A percentile compares a stretch with the other conserved stretches of the same genome.
These are phyloP conservation scores for Agaricus bisporus DNA, from an alignment of 768 basidiomycete species.

Conservation along the genomic window DNA sequence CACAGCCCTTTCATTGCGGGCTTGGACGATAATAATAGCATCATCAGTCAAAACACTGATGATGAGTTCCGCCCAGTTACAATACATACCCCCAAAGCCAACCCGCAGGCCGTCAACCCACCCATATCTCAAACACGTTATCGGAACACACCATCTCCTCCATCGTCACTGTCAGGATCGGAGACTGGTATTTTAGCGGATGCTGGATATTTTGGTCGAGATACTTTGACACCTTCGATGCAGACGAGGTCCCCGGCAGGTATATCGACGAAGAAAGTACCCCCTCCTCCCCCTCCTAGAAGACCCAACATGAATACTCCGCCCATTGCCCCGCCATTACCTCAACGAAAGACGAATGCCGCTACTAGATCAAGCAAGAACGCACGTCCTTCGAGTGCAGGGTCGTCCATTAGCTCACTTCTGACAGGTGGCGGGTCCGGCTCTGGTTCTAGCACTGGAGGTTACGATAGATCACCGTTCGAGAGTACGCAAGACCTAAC, in stretches of 20 bases:
- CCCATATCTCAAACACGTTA: neutral
- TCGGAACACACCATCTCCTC: neutral
- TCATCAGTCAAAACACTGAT: slow-evolving; percentile 34
- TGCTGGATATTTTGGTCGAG: neutral
- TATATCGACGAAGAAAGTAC: slow-evolving; percentile 35
- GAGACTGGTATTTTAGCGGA: neutral
- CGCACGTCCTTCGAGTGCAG: neutral
- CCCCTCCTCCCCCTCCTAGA: slow-evolving; percentile 65
- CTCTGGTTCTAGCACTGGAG: slow-evolving; percentile 11
- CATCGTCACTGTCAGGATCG: neutral
- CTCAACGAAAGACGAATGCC: slow-evolving; percentile 28
- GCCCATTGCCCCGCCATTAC: slow-evolving; percentile 38
- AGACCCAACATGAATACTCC: slow-evolving; percentile 22
- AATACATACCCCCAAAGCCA: neutral
- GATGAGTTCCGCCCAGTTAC: slow-evolving; percentile 27
- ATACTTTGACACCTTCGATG: neutral
- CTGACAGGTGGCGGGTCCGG: slow-evolving; percentile 16
- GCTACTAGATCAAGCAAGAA: slow-evolving; percentile 1
- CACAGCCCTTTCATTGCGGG: slow-evolving; percentile 41
- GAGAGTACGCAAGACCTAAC: slow-evolving; percentile 53
- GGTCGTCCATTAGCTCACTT: slow-evolving; percentile 3
- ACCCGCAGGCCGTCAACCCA: neutral
- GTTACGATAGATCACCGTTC: slow-evolving; percentile 54
- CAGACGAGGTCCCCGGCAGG: slow-evolving; percentile 2
- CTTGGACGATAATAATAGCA: slow-evolving; percentile 24